These are phyloP conservation scores for Solanum hybrid DNA, from an alignment of 305 asterid genomes.

Conservation along the genomic window DNA sequence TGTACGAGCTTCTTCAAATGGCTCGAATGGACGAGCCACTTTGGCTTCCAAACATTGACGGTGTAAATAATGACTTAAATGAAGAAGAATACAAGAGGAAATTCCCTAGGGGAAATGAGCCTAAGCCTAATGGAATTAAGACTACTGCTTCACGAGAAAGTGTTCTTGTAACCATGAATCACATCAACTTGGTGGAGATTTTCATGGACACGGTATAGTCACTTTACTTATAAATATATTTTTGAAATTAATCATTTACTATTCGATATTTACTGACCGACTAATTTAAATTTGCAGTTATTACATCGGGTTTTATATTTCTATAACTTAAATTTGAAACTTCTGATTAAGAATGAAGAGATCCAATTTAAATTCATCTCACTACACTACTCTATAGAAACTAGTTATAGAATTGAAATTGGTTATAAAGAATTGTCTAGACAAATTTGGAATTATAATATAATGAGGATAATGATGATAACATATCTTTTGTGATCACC, in stretches of 20 bases:
- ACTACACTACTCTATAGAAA: neutral
- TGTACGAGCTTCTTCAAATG: neutral
- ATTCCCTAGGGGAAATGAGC: neutral
- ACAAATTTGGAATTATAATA: neutral
- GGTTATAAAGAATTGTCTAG: neutral
- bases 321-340: neutral
- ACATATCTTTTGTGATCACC: neutral
- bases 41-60: neutral
- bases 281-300: neutral
- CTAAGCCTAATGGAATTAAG: neutral
- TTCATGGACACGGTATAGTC: neutral
- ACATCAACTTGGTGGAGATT: neutral
- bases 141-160: constrained; percentile 3
- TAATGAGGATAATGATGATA: neutral
- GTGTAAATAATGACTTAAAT: neutral
- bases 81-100: neutral
- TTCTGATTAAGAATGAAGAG: neutral
- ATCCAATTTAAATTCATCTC: neutral
- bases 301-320: neutral
- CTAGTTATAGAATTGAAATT: neutral
- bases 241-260: no score
- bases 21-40: neutral
- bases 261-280: no score
- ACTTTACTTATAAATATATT: neutral
- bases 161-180: neutral